These are phyloP conservation scores for Exserohilum turcica DNA, from an alignment of 2,329 filamentous ascomycete species.

Conservation along the genomic window DNA sequence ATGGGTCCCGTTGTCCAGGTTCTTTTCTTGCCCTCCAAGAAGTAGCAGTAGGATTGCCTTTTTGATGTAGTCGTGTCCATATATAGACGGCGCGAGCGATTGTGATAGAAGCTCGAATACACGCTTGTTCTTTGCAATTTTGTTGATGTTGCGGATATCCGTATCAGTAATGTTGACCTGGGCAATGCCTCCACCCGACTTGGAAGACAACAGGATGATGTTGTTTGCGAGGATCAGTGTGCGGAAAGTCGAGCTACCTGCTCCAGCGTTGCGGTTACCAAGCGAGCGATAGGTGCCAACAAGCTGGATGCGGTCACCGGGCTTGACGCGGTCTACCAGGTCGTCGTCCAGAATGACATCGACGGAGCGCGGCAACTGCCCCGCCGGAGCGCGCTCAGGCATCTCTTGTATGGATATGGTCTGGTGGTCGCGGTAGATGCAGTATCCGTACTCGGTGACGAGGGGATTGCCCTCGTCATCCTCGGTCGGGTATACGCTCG, in stretches of 20 bases:
- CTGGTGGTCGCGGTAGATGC: constrained; percentile 94
- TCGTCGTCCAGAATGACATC: constrained; percentile 98
- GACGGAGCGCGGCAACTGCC: constrained; percentile 91
- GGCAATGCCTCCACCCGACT: constrained; percentile 91
- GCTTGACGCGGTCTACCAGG: constrained; percentile 91
- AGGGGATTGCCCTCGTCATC: constrained; percentile 93
- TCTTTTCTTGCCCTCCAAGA: constrained; percentile 96
- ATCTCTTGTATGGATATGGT: constrained; percentile 99
- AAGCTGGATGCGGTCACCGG: constrained; percentile 92
- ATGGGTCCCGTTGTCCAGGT: constrained; percentile 96
- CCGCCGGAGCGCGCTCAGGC: constrained; percentile 93
- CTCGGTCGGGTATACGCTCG: constrained; percentile 91
- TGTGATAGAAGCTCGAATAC: constrained; percentile 92
- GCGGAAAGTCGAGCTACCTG: constrained; percentile 92
- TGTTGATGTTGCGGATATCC: constrained; percentile 98
- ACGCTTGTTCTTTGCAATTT: constrained; percentile 90
- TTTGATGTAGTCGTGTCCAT: constrained; percentile 96
- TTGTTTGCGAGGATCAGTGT: constrained; percentile 95
- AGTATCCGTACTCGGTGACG: constrained; percentile 94
- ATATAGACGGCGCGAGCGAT: constrained; percentile 94
- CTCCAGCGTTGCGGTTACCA: constrained; percentile 89
- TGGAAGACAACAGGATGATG: constrained; percentile 90
- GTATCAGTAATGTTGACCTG: constrained; percentile 92
- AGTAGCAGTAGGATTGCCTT: constrained; percentile 96
- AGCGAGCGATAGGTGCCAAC: constrained; percentile 96